A percentile compares a stretch with the other conserved stretches of the same genome.
Evolutionary conservation across 2,329 filamentous ascomycete genomes (phyloP).

Genomic region (Tolypocladium ophioglossoides): DNA sequence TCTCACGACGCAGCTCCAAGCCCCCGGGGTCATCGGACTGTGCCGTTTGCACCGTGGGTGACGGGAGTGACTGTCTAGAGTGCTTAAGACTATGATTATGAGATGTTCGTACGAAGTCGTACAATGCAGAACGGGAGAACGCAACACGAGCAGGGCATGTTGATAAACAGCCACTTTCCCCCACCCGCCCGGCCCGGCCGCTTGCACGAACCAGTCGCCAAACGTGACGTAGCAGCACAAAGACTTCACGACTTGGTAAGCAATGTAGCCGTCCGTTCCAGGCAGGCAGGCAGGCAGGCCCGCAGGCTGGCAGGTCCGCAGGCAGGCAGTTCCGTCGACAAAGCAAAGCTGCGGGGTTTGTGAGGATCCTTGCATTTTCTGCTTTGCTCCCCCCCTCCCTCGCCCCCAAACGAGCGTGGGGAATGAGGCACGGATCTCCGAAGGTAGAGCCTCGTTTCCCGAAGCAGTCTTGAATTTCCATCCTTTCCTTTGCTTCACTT

Average conservation of each 20-base stretch:
- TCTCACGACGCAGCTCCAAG: not conserved
- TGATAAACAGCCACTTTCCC: not conserved
- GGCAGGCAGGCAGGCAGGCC: not conserved
- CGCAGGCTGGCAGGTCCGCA: no score
- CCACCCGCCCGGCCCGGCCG: not conserved
- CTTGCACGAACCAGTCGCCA: not conserved
- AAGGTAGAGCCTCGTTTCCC: not conserved
- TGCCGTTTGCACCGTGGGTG: not conserved
- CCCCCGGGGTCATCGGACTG: not conserved
- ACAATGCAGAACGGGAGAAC: no score
- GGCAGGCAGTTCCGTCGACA: not conserved
- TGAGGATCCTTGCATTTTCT: not conserved
- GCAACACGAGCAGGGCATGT: no score
- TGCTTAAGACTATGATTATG: not conserved
- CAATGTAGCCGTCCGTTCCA: not conserved
- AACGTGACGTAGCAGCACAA: not conserved
- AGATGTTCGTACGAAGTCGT: no score
- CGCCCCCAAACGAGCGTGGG: not conserved
- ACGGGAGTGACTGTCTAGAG: not conserved
- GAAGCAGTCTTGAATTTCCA: not conserved
- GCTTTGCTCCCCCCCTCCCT: not conserved
- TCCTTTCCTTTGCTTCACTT: not conserved
- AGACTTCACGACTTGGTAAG: not conserved
- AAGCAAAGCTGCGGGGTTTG: not conserved
- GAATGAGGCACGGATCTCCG: not conserved